phyloP scores from a whole-genome alignment of 352 stramenopile genomes.

The Chloridella minuta region DNA sequence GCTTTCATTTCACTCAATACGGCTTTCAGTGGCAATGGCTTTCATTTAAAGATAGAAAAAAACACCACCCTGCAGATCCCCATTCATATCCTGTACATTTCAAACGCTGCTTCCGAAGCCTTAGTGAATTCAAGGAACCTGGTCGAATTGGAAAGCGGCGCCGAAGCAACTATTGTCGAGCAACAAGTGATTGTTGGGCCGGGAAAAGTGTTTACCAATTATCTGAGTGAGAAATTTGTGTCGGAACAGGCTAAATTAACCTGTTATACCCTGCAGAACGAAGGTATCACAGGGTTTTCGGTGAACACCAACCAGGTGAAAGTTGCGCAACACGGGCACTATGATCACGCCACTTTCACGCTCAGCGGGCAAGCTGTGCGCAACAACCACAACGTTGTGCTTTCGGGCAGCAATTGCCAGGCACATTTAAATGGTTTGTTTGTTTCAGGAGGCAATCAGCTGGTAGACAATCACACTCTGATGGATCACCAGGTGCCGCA shows the following conservation, averaged over 20 bases:
- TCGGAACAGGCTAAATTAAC: not conserved
- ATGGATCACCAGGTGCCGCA: not conserved
- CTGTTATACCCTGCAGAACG: not conserved
- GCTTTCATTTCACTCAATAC: not conserved
- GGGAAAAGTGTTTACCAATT: not conserved
- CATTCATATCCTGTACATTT: constrained; percentile 3
- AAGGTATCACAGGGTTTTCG: not conserved
- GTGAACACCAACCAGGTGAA: not conserved
- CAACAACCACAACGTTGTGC: not conserved
- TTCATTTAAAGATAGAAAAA: not conserved
- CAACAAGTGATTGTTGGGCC: not conserved
- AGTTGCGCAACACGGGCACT: not conserved
- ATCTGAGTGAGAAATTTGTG: not conserved
- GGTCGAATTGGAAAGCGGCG: not conserved
- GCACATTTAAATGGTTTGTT: not conserved
- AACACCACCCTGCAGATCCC: not conserved
- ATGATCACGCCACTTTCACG: not conserved
- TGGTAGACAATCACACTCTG: not conserved
- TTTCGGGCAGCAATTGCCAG: not conserved
- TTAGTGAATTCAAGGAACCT: not conserved
- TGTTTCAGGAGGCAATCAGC: not conserved
- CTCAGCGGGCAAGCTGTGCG: not conserved
- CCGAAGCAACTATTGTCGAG: not conserved
- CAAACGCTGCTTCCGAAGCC: not conserved
- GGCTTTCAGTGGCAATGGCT: not conserved